These are phyloP conservation scores for Colletotrichum sp. DNA, from an alignment of 2,329 filamentous ascomycete species.

Conservation along the genomic window DNA sequence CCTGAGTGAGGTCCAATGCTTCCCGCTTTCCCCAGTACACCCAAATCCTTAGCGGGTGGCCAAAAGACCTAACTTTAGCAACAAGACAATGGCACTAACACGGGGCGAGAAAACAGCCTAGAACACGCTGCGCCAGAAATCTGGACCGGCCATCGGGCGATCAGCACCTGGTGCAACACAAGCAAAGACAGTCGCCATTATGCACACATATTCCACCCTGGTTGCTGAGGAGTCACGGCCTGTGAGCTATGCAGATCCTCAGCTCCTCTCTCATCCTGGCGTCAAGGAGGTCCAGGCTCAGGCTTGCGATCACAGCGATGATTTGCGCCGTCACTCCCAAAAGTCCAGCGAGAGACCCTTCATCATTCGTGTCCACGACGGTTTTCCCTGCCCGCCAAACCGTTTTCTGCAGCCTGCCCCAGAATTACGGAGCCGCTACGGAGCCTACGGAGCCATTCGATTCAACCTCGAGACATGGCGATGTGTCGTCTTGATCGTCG, in stretches of 20 bases:
- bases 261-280: not conserved
- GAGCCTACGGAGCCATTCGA: not conserved
- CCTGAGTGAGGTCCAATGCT: not conserved
- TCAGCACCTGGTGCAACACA: constrained; percentile 2
- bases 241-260: not conserved
- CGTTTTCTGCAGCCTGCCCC: not conserved
- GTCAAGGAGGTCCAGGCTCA: not conserved
- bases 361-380: not conserved
- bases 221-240: not conserved
- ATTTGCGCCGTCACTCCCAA: not conserved
- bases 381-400: not conserved
- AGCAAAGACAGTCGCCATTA: not conserved
- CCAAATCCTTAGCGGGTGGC: not conserved
- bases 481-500: constrained; percentile 20
- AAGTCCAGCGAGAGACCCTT: not conserved
- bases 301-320: not conserved
- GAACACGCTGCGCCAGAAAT: constrained; percentile 12
- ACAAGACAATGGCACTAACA: constrained; percentile 6
- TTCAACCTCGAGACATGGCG: constrained; percentile 2
- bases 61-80: constrained; percentile 19
- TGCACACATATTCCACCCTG: not conserved
- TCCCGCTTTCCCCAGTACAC: not conserved
- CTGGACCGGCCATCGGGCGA: constrained; percentile 1
- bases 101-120: not conserved
- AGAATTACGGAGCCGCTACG: constrained; percentile 8